phyloP scores from a whole-genome alignment of 352 stramenopile genomes.

The Phytophthora megakarya region DNA sequence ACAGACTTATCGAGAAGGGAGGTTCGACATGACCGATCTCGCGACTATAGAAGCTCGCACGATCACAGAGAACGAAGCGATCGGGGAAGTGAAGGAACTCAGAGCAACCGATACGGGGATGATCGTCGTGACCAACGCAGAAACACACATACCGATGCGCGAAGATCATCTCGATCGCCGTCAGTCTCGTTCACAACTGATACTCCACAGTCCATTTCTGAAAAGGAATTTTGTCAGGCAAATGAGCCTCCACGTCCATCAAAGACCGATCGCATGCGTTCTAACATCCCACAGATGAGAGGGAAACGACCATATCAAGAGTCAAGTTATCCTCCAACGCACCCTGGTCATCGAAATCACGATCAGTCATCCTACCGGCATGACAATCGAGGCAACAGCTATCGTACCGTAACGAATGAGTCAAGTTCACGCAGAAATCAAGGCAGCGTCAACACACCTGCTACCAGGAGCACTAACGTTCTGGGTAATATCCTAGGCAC shows the following conservation, averaged over 20 bases:
- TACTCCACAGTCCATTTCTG: constrained; percentile 46
- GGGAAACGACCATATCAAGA: constrained; percentile 29
- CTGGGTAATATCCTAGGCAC: constrained; percentile 73
- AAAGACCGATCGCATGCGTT: constrained; percentile 16
- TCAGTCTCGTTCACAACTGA: constrained; percentile 7
- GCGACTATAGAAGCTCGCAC: constrained; percentile 17
- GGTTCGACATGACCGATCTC: constrained; percentile 15
- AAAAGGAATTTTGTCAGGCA: constrained; percentile 59
- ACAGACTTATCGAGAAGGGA: constrained; percentile 16
- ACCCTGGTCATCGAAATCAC: constrained; percentile 16
- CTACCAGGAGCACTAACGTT: constrained; percentile 39
- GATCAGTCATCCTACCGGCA: constrained; percentile 12
- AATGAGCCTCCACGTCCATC: constrained; percentile 44
- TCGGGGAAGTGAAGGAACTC: constrained; percentile 9
- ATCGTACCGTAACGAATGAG: constrained; percentile 24
- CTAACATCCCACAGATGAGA: constrained; percentile 18
- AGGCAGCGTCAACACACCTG: constrained; percentile 9
- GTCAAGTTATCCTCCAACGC: constrained; percentile 18
- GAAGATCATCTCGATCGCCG: constrained; percentile 17
- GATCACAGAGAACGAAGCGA: constrained; percentile 14
- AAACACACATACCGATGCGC: neutral
- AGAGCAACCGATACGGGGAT: constrained; percentile 10
- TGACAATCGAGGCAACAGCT: constrained; percentile 23
- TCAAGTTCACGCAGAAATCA: constrained; percentile 11
- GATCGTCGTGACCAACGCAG: constrained; percentile 21